Evolutionary conservation across 768 basidiomycete genomes (phyloP).

Genomic region (Mycena metata): DNA sequence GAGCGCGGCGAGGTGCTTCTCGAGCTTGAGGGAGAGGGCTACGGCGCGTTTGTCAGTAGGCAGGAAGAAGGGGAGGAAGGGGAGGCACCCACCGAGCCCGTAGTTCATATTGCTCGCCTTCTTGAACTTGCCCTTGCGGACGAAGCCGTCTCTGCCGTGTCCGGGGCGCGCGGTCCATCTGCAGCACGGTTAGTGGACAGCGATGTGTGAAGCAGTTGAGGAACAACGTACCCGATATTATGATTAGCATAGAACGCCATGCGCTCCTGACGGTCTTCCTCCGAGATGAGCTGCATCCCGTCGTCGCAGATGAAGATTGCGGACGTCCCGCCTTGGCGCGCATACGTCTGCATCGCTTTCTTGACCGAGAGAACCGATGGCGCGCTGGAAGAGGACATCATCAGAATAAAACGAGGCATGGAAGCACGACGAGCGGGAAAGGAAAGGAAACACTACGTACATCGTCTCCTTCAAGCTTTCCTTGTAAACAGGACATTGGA

Average conservation of each 20-base stretch:
- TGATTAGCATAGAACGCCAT: conserved; percentile 85
- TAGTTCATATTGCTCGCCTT: conserved; percentile 89
- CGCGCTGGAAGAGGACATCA: conserved; percentile 50
- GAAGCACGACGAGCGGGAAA: background rate
- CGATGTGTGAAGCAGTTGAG: background rate
- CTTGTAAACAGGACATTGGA: conserved; percentile 92
- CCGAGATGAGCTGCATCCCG: conserved; percentile 78
- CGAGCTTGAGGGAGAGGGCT: conserved; percentile 72
- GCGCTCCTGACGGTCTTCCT: conserved; percentile 73
- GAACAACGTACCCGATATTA: conserved; percentile 61
- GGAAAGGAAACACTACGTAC: no score
- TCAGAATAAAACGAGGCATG: background rate
- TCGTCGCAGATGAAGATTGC: conserved; percentile 89
- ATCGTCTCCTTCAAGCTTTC: conserved; percentile 82
- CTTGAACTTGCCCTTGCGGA: conserved; percentile 93
- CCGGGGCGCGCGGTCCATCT: conserved; percentile 83
- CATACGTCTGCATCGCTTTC: conserved; percentile 89
- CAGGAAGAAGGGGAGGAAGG: background rate
- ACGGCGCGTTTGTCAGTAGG: conserved; percentile 20
- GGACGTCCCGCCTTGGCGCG: conserved; percentile 85
- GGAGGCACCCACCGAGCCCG: conserved; percentile 56
- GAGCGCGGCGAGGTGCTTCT: conserved; percentile 64
- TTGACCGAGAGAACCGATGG: conserved; percentile 86
- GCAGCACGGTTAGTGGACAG: conserved; percentile 31
- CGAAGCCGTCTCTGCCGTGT: conserved; percentile 87